Base-by-base conservation (phyloP, 768 basidiomycete genomes). In the Phlebiopsis flavidoalba region DNA sequence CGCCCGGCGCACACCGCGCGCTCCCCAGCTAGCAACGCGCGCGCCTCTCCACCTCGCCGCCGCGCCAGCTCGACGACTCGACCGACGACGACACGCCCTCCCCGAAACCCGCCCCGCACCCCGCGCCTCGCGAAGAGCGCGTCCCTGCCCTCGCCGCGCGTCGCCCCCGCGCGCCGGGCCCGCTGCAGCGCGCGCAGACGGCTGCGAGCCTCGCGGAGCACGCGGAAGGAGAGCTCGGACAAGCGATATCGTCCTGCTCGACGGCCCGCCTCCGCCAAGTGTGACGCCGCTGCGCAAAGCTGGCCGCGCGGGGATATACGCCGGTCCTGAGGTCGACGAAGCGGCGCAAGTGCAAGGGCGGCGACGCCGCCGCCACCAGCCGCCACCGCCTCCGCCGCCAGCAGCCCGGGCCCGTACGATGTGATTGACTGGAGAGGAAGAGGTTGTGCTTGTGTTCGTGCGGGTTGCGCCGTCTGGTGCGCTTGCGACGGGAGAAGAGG, bases 1-100 rank as follows among this genome's bases (percentile, higher is more conserved):
- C n/a, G 57, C n/a, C 17, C 31, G 35, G 43, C 58, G 40, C 7
- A 60, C 65, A 22, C 63, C 63, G 14, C 68, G 70, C 26, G 64
- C 64, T n/a, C n/a, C n/a, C n/a, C n/a, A n/a, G n/a, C n/a, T n/a
- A 10, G 68, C 70, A 1, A 65, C 70, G 14, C 61, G 57, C 24
- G 65, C 58, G 65, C 70, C 11, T 59, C 65, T n/a, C 15, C 57
- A 53, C 33, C 59, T 66, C 6, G 64, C 67, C 15, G 67, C 68
- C 12, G 65, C 66, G n/a, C 56, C 70, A 71, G 60, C 61, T 68
- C 22, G 58, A 62, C 31, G 67, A 65, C 40, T 69, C 69, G 8
- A 60, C 65, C 8, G 66, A 65, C 12, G 58, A 35, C 26, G 70
- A 66, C 57, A 65, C 67, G 4, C 65, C 66, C 2, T 59, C 58